Percentiles rank a stretch among this genome's conserved stretches.
phyloP scores from a whole-genome alignment of 1,139 yeast species.

The Taphrina betulina region DNA sequence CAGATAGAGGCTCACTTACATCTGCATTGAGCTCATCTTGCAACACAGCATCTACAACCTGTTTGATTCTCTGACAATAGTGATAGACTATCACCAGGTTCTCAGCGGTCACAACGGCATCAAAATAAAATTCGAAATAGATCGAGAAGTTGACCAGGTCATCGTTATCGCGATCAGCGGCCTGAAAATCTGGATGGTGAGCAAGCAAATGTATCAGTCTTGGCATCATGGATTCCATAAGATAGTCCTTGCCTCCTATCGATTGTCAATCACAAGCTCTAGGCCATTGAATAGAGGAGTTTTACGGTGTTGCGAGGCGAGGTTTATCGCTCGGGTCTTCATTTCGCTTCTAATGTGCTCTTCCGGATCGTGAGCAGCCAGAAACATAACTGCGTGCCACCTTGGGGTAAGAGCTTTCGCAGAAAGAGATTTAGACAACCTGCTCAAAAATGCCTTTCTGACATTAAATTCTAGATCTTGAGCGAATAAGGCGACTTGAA shows the following conservation, averaged over 20 bases:
- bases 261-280: neutral
- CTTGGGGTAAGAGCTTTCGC: conserved; percentile 59
- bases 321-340: conserved; percentile 47
- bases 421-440: conserved; percentile 56
- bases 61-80: conserved; percentile 75
- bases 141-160: conserved; percentile 40
- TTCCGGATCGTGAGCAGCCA: conserved; percentile 74
- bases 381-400: conserved; percentile 66
- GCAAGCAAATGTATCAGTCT: conserved; percentile 69
- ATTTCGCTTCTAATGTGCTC: conserved; percentile 39
- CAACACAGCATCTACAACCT: conserved; percentile 61
- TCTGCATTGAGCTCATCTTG: conserved; percentile 37
- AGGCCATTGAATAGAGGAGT: neutral
- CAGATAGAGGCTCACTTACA: conserved; percentile 37
- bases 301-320: conserved; percentile 11
- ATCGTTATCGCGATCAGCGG: conserved; percentile 39
- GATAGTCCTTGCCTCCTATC: conserved; percentile 42
- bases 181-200: conserved; percentile 65
- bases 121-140: conserved; percentile 59
- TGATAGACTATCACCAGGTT: conserved; percentile 74
- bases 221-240: conserved; percentile 63
- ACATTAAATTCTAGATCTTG: conserved; percentile 67
- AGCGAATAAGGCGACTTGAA: conserved; percentile 58
- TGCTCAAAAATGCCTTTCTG: conserved; percentile 54
- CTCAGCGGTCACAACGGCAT: conserved; percentile 60